Base-by-base conservation (phyloP, 768 basidiomycete genomes). In the Daedaleopsis nitida region DNA sequence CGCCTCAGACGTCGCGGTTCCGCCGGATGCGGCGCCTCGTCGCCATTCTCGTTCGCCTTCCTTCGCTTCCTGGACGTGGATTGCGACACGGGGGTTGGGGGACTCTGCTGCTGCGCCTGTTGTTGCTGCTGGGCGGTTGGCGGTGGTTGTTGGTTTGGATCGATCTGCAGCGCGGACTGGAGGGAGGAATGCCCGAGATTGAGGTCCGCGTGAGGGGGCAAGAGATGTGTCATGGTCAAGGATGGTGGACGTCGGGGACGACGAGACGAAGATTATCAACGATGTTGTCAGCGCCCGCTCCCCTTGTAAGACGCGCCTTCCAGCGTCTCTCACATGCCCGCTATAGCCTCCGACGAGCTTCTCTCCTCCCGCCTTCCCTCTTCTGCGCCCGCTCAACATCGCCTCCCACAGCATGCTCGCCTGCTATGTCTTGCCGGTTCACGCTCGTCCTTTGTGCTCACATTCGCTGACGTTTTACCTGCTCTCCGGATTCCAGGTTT, bases 1-100 rank as follows among this genome's bases (percentile, higher is more conserved):
- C 92, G 86, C 68, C 92, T 81, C 69, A 94, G 82, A 57, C 92
- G 84, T 69, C 92, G 83, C 47, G 91, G 88, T 74, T 92, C 91
- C 57, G 86, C 81, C 45, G 86, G 77, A 17, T 82, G 74, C 39
- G 76, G 69, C 47, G 76, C 74, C n/a, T 86, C 87, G 57, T 86
- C 87, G 13, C 78, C 79, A 27, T 77, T 78, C 2, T 78, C 76
- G 52, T 87, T 86, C 1, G 77, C 76, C 75, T 87, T 88, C 78
- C 87, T 90, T 57, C 77, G 73, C 74, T 83, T 83, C 62, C 75
- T 64, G 23, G 77, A 66, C 24, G 76, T 63, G 9, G 48, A 32
- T 43, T 59, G 58, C 12, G 59, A 52, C 24, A 43, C 58, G 1
- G 69, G 61, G 32, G 76, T 78, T 66, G 67, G 75, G 54, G 75